Conservation (phyloP, 225 moss, liverwort and hornwort species). For the Marchantia polymorpha region DNA sequence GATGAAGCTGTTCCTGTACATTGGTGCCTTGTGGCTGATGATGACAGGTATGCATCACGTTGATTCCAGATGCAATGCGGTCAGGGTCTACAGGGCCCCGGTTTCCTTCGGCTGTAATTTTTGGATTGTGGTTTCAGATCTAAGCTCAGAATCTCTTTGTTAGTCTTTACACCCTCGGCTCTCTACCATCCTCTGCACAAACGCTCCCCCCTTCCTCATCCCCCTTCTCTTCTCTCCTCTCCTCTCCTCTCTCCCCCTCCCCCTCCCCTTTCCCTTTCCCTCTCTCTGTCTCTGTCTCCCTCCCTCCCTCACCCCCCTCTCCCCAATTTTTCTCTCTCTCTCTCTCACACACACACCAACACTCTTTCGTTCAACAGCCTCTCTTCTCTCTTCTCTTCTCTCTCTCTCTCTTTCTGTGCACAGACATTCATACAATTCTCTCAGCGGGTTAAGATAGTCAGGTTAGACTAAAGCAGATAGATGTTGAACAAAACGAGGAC, state of each 20-base stretch:
- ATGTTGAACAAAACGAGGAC: background rate
- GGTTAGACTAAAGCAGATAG: background rate
- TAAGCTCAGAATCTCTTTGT: slow-evolving; percentile 6
- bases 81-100: background rate
- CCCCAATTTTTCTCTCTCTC: background rate
- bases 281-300: background rate
- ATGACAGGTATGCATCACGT: slow-evolving; percentile 10
- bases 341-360: too few relatives aligned
- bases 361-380: too few relatives aligned
- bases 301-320: background rate
- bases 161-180: background rate
- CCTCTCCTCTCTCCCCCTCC: background rate
- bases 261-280: too few relatives aligned
- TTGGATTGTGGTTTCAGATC: background rate
- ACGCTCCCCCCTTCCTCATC: background rate
- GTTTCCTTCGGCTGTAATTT: background rate
- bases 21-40: background rate
- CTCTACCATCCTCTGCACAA: slow-evolving; percentile 5
- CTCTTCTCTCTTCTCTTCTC: background rate
- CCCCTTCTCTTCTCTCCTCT: background rate
- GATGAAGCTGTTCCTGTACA: background rate
- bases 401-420: background rate
- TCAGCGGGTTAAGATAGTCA: background rate
- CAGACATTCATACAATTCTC: background rate
- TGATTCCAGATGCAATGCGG: slow-evolving; percentile 5